phyloP scores from a whole-genome alignment of 2,329 filamentous ascomycete genomes.

The Tolypocladium inflatum region DNA sequence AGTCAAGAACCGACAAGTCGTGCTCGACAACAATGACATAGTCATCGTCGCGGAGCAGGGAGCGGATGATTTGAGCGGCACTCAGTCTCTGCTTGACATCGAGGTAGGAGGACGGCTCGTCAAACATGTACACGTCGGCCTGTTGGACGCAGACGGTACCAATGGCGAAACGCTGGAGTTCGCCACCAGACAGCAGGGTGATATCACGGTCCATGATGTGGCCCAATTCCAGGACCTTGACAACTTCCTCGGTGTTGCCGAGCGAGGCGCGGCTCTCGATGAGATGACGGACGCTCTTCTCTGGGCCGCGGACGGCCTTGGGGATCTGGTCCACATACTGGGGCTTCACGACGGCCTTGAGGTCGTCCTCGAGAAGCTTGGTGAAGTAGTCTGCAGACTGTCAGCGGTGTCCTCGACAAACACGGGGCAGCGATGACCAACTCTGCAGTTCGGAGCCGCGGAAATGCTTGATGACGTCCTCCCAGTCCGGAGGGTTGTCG shows the following conservation, averaged over 20 bases:
- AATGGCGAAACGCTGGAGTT: constrained; percentile 96
- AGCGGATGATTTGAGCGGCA: constrained; percentile 86
- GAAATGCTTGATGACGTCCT: constrained; percentile 98
- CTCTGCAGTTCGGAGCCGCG: constrained; percentile 95
- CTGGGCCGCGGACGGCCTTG: constrained; percentile 72
- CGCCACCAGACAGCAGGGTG: constrained; percentile 84
- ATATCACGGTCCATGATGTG: constrained; percentile 92
- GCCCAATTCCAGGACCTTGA: constrained; percentile 74
- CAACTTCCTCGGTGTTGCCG: constrained; percentile 71
- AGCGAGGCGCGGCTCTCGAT: constrained; percentile 69
- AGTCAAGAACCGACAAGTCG: constrained; percentile 96
- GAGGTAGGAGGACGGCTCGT: constrained; percentile 96
- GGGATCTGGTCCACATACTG: constrained; percentile 99
- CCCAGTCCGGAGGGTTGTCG: constrained; percentile 97
- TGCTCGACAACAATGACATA: constrained; percentile 99
- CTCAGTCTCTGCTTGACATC: constrained; percentile 98
- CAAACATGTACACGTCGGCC: constrained; percentile 99
- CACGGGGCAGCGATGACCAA: constrained; percentile 33
- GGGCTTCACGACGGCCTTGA: constrained; percentile 97
- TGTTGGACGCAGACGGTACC: constrained; percentile 92
- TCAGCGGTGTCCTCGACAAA: not conserved
- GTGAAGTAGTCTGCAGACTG: constrained; percentile 74
- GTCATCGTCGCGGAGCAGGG: constrained; percentile 76
- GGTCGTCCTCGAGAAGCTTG: constrained; percentile 90
- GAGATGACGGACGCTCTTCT: constrained; percentile 71